Base-by-base conservation (phyloP, 257 asterid genomes). In the Solanum clarkiae region DNA sequence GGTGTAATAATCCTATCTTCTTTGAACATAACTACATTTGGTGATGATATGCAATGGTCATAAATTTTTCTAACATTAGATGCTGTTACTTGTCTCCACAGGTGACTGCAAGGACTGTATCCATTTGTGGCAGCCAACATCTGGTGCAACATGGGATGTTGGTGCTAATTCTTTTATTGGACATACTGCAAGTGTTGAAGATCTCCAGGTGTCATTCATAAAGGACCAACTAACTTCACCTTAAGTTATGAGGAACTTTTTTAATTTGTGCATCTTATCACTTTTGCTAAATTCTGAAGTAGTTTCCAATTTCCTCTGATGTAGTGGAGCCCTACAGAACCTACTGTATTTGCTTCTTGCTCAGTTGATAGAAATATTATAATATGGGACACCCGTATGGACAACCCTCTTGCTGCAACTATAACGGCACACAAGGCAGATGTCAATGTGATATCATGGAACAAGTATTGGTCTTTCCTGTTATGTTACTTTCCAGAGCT, bases 271-370 rank as follows among this genome's bases (percentile, higher is more conserved):
- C 14, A 79, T 66, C 15, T 10, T 68, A 44, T 51, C 14, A 24
- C 13, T 56, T 82, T 32, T 45, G 17, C 55, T 75, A 51, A 29
- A 42, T 36, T 70, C n/a, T 44, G 29, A 71, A 69, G 15, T 32
- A 26, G 36, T 47, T 87, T 79, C 20, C 29, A 36, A 65, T 65
- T 62, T 84, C 44, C 87, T 81, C 71, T 44, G 86, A 45, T 89
- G 84, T 94, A 95, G 98, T 95, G 99, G 99, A 94, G 98, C 89
- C 98, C 99, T 22, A 88, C 99, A 44, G 98, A 95, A 74, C 92
- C 94, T 24, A 70, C 22, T 80, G 95, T 94, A 20, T 95, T 97
- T 71, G 99, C 99, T 44, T 97, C 98, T 17, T 90, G 98, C 90
- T 97, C 99, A 20, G 99, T 93, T 82, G 99, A 97, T 88, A 92